phyloP scores from a whole-genome alignment of 805 yeast species.

The Kazachstania taianensis region DNA sequence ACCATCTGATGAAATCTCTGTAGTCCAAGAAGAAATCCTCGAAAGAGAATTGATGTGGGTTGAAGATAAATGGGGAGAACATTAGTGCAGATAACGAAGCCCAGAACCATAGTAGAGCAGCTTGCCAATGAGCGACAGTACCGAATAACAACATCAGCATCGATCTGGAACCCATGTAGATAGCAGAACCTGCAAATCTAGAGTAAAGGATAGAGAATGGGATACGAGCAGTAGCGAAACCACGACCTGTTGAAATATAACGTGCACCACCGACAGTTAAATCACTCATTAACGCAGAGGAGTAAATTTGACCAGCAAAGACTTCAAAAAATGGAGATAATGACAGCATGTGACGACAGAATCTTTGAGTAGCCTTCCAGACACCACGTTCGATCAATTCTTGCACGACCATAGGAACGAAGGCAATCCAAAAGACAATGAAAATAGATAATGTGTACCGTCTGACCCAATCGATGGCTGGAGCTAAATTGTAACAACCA shows the following conservation, averaged over 20 bases:
- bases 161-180: conserved; percentile 75
- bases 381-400: conserved; percentile 76
- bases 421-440: conserved; percentile 72
- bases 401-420: conserved; percentile 68
- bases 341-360: conserved; percentile 56
- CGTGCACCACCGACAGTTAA: conserved; percentile 79
- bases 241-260: conserved; percentile 79
- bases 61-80: conserved; percentile 88
- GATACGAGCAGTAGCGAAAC: conserved; percentile 73
- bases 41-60: conserved; percentile 97
- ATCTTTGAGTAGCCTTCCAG: conserved; percentile 63
- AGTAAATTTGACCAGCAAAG: conserved; percentile 70
- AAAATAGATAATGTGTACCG: conserved; percentile 73
- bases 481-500: conserved; percentile 66
- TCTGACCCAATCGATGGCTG: conserved; percentile 72
- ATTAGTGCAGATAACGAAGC: conserved; percentile 78
- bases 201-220: conserved; percentile 67
- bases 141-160: conserved; percentile 64
- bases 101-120: conserved; percentile 96
- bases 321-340: conserved; percentile 77
- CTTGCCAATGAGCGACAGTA: conserved; percentile 78
- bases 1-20: conserved; percentile 85
- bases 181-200: conserved; percentile 72
- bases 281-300: conserved; percentile 61
- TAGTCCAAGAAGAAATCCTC: conserved; percentile 93